Base-by-base conservation (phyloP, 441 rosid species). In the Pelargonium myrrhifolium region DNA sequence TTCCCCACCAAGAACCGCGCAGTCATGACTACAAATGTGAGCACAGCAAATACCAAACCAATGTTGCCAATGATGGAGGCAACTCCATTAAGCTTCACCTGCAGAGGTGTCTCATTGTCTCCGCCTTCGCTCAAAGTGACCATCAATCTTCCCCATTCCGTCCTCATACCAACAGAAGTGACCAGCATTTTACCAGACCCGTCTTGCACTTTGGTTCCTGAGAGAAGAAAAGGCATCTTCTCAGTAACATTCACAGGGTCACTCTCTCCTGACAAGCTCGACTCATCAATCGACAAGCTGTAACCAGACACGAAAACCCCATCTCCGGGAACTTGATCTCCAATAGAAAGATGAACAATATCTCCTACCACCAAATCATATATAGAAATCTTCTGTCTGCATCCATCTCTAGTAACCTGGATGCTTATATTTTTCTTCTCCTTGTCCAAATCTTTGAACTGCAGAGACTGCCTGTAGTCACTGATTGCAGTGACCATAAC, bases 141-240 rank as follows among this genome's bases (percentile, higher is more conserved):
- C 86, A 83, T 80, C 70, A 83, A 63, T 70, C 78, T 76, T 40
- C 86, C 86, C 86, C 86, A 83, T 75, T 83, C 84, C 0, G 86
- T 83, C 58, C 77, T 78, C 86, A 83, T 83, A 4, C 86, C 86
- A 65, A 83, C 84, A 18, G 78, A 2, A 9, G 84, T 83, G 42
- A 80, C 84, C 65, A 83, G 51, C 82, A 83, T 80, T 40, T 80
- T 83, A 6, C 77, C 84, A 0, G 81, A 78, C 18, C 86, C 86
- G 64, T 80, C 86, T 64, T 78, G 86, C 51, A 83, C 86, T 77
- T 83, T 83, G 20, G 84, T 74, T 47, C 86, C 86, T 2, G 86
- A 67, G 8, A 80, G 74, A 43, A 83, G 82, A 70, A 83, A 83
- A 67, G 86, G 83, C 78, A 58, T 65, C 37, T 31, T 45, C 62